Evolutionary conservation across 306 rosid species (phyloP), one percentile per base, ranked within the genome.

Genomic region (Inga laurina): DNA sequence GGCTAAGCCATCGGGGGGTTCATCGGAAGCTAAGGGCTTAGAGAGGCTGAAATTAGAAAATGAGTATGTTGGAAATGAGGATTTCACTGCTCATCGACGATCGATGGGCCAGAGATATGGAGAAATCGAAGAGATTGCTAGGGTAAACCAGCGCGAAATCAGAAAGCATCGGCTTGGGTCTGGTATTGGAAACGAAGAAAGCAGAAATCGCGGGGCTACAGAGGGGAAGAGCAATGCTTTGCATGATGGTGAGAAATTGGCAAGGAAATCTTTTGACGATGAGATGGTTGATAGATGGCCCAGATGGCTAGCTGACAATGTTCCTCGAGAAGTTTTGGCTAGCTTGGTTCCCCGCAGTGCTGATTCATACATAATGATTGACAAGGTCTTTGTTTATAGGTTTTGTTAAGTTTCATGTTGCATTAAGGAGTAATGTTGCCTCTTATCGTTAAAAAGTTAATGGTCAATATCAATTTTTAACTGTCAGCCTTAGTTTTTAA

Each of bases 311-410:
- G 80, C 81, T 77, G 92, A 84, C 62, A 91, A 91, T 81, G 80
- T 91, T 66, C 90, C 93, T 14, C 77, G 46, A 39, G 75, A 85
- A 19, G 87, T 86, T 21, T 86, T 96, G 82, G 82, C 85, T 74
- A 90, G 89, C 37, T 79, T 96, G 89, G 89, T 92, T 74, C 97
- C 96, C 22, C 94, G 52, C 85, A 92, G 93, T 82, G 97, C 94
- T 43, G 99, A 93, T 39, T 90, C 97, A 14, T 93, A 84, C 84
- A 90, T 79, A 79, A 93, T 90, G 91, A 87, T 95, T 71, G 94
- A 70, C 69, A 96, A 95, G 96, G 99, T 89, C 39, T n/a, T 52
- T 62, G 35, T 76, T 75, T 81, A 27, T 67, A 2, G 19, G 41
- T 39, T 76, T 46, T 76, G 5, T 77, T 44, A 32, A 2, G 32